Percentiles rank a stretch among this genome's conserved stretches.
phyloP scores from a whole-genome alignment of 2,329 filamentous ascomycete genomes.

The Colletotrichum sp. region DNA sequence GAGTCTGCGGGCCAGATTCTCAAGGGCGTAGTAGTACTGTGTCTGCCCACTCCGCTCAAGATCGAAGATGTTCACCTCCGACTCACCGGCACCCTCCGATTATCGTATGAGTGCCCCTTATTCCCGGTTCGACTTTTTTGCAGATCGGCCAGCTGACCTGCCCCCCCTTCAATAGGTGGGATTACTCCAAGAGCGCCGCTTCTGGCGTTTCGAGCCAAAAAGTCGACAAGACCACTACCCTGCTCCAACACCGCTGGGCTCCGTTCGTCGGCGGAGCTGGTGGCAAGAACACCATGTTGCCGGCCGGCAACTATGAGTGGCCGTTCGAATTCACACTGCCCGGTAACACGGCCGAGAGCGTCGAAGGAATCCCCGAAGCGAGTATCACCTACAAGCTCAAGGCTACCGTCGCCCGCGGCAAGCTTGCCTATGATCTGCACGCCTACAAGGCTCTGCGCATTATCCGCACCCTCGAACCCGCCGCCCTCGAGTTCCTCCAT shows the following conservation, averaged over 20 bases:
- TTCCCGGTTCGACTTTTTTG: not conserved
- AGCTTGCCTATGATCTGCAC: constrained; percentile 86
- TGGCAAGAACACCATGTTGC: constrained; percentile 64
- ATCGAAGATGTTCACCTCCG: constrained; percentile 77
- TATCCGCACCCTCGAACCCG: constrained; percentile 77
- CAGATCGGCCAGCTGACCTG: constrained; percentile 7
- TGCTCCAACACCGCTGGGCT: constrained; percentile 73
- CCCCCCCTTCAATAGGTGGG: constrained; percentile 45
- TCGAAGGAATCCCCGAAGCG: constrained; percentile 86
- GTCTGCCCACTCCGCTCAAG: constrained; percentile 70
- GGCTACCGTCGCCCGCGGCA: constrained; percentile 85
- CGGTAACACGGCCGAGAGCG: constrained; percentile 79
- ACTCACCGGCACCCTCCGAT: constrained; percentile 71
- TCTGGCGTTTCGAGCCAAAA: constrained; percentile 64
- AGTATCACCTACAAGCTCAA: constrained; percentile 92
- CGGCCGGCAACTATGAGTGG: constrained; percentile 82
- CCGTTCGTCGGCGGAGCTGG: constrained; percentile 65
- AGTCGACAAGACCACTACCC: constrained; percentile 61
- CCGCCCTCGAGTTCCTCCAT: constrained; percentile 79
- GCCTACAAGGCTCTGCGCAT: constrained; percentile 80
- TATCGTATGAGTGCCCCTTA: constrained; percentile 60
- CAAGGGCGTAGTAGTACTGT: constrained; percentile 76
- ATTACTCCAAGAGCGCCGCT: constrained; percentile 57
- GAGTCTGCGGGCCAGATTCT: constrained; percentile 79
- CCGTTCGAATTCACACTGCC: constrained; percentile 79